Evolutionary conservation across 2,329 filamentous ascomycete genomes (phyloP), one percentile per base, ranked within the genome.

Genomic region (Amylocarpus encephaloides): DNA sequence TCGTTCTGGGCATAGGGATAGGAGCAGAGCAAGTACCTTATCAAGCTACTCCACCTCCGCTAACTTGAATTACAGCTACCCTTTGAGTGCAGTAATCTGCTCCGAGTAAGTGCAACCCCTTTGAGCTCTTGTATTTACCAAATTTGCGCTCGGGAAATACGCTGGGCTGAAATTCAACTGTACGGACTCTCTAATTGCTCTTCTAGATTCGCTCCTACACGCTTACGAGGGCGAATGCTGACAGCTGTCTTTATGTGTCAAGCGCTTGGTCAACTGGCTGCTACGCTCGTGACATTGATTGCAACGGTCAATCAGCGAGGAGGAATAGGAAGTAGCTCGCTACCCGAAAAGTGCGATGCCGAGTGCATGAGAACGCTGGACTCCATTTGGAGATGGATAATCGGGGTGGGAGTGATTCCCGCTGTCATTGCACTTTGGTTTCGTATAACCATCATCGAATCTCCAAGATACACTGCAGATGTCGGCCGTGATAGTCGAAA

Each of bases 381-480:
- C 69, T 83, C 86, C 60, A 85, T 86, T 68, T 92, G 88, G 88
- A 82, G 87, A 59, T 78, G 88, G 46, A 80, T 91, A 51, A 84
- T 92, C 49, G 86, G 86, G 12, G 80, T 90, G 54, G 87, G 87
- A 26, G 86, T 85, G 12, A 71, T 91, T n/a, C 87, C 87, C 1
- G 87, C 84, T 3, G 85, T 82, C 59, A 75, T 89, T 49, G 87
- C 86, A 15, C 74, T 91, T 22, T 90, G 89, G 69, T 92, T 87
- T 70, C 85, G 87, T 56, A 77, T 91, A 43, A 91, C 86, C 26
- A 90, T 92, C 52, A 87, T 87, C 12, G 87, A 92, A 69, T 90
- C 86, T 4, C 86, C 86, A 33, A 79, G 86, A 38, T 91, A 89
- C 67, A 46, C 42, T 6, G 46, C 50, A 19, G 46, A 46, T 49